Evolutionary conservation across 441 rosid species (phyloP), one percentile per base, ranked within the genome.

Genomic region (Breynia disticha): DNA sequence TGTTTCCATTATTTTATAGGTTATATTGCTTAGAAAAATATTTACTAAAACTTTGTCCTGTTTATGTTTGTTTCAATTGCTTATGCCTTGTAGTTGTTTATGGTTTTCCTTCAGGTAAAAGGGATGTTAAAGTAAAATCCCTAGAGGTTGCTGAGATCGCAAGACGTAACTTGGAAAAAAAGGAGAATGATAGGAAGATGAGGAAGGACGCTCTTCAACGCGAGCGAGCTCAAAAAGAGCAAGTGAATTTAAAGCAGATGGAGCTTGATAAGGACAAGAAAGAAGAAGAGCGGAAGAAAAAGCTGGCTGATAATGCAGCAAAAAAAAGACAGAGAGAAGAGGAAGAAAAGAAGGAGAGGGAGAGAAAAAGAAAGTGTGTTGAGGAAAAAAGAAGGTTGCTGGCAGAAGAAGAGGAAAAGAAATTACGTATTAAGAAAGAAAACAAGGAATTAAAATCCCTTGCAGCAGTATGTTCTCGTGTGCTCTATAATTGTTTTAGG

Each of bases 131-230:
- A 78, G 96, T 94, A 72, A 89, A 81, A 71, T 83, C 99, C 56
- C 72, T 94, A 59, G 96, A 78, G 72, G 87, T 84, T 66, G 97
- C 99, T 65, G 95, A 79, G 71, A 90, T 83, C 59, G 82, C 91
- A 45, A 87, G 73, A 67, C 83, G 86, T 55, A n/a, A n/a, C 81
- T 81, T 65, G 90, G 87, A 83, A 75, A 80, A 83, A 74, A 86
- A 78, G 71, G 97, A 93, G 60, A 76, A 79, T 71, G 95, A 93
- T 45, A 78, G 95, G 7, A 89, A 77, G 74, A 66, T 80, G 79
- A 80, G 79, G 76, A 93, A 81, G 77, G 95, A 93, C 61, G 95
- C 95, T 58, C 45, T 81, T 76, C 83, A 80, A 73, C 65, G 78
- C 60, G 90, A 84, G 74, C 79, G 95, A 48, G 93, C 84, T 48